These are phyloP conservation scores for Coemansia sp. DNA, from an alignment of 192 early-diverging fungal species.

Conservation along the genomic window DNA sequence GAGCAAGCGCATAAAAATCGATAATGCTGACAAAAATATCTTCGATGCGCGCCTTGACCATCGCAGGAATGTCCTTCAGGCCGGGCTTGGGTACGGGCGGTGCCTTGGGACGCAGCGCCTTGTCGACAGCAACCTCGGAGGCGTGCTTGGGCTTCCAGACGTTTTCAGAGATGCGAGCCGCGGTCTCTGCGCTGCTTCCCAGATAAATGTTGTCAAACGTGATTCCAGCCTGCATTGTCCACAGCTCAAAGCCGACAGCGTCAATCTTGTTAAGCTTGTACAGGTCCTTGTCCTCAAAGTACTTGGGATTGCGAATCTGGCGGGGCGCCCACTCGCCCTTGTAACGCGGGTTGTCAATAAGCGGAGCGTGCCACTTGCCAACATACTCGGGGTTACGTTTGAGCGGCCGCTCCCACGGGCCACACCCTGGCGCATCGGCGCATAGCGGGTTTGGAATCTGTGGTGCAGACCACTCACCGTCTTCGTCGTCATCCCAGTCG, in stretches of 20 bases:
- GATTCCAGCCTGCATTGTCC: constrained; percentile 89
- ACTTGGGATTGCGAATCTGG: constrained; percentile 82
- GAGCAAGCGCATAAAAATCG: constrained; percentile 16
- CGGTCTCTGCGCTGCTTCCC: constrained; percentile 67
- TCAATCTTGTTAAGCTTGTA: constrained; percentile 76
- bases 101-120: constrained; percentile 33
- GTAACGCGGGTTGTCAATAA: constrained; percentile 91
- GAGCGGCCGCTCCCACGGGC: constrained; percentile 76
- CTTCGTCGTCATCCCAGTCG: constrained; percentile 92
- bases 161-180: constrained; percentile 69
- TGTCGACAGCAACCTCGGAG: constrained; percentile 56
- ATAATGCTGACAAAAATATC: constrained; percentile 30
- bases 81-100: constrained; percentile 15
- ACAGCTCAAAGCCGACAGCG: constrained; percentile 88
- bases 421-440: constrained; percentile 67
- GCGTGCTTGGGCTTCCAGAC: constrained; percentile 75
- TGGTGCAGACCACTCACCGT: constrained; percentile 87
- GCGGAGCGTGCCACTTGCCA: constrained; percentile 81
- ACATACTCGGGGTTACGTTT: constrained; percentile 86
- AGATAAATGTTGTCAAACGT: constrained; percentile 92
- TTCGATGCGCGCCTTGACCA: constrained; percentile 28
- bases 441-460: constrained; percentile 80
- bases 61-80: constrained; percentile 6
- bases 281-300: constrained; percentile 75
- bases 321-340: constrained; percentile 86